Base-by-base conservation (phyloP, 208 protist genomes). In the Ichthyophonus hoferi region DNA sequence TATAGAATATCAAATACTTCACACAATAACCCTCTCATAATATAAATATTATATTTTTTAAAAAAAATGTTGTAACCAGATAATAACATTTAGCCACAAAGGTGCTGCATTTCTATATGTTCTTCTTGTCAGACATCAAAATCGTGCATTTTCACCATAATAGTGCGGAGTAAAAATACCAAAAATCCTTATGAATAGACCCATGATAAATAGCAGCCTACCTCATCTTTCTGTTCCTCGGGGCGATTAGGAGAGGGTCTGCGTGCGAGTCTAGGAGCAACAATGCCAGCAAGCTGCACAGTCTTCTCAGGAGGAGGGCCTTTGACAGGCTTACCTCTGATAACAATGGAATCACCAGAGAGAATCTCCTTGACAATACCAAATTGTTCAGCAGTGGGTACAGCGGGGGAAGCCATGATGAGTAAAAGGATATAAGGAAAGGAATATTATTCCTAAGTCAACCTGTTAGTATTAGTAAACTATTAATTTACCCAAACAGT, bases 361-460 rank as follows among this genome's bases (percentile, higher is more conserved):
- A 81, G 42, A 17, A 93, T 90, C 92, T 93, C 94, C 90, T 96
- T 96, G 96, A 97, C 99, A 93, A 99, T 2, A 17, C 83, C 7
- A 31, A 14, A n/a, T 35, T 89, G 31, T 39, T 90, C 0, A 76
- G 78, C 85, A 43, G 87, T 83, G 50, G 88, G 0, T 50, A 86
- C 40, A 79, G 87, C 24, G n/a, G n/a, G n/a, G n/a, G n/a, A n/a
- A n/a, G n/a, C n/a, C n/a, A 86, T 0, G 89, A 79, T 58, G 17
- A 85, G 40, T 89, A 87, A 85, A 87, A 89, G 17, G 17, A 58
- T 31, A 3, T 58, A 17, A 58, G 17, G 17, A 58, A 58, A 58
- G 17, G 17, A 58, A 58, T 31, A 58, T 58, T n/a, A n/a, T n/a
- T n/a, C n/a, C n/a, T n/a, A n/a, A n/a, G 50, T 24, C 50, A 67